Percentiles rank a stretch among this genome's conserved stretches.
Evolutionary conservation across 495 filamentous ascomycete species (phyloP).

Genomic region (Polyplosphaeria fusca): DNA sequence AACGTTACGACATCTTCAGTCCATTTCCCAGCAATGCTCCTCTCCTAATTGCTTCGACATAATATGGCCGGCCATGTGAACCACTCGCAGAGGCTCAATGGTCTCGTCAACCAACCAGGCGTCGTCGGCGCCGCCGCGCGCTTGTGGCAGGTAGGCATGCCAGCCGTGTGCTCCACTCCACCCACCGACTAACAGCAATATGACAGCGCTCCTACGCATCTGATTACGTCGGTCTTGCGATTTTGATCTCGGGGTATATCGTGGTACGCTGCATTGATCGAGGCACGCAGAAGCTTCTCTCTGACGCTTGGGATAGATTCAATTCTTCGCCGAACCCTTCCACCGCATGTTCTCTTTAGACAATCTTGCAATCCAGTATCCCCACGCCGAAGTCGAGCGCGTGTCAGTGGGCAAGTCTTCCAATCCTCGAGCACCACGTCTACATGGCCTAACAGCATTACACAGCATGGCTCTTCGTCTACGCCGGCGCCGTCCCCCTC

Average conservation of each 20-base stretch:
- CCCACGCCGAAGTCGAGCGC: conserved; percentile 78
- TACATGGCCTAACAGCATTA: not conserved
- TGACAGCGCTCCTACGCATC: conserved; percentile 74
- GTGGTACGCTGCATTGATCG: too few relatives aligned
- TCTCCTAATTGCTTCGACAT: not conserved
- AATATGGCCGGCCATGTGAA: conserved; percentile 27
- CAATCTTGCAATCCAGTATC: conserved; percentile 79
- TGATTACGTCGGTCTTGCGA: conserved; percentile 76
- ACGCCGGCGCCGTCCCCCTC: conserved; percentile 69
- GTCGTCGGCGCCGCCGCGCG: conserved; percentile 43
- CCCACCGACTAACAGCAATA: too few relatives aligned
- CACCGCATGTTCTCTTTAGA: conserved; percentile 82
- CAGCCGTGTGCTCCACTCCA: conserved; percentile 2
- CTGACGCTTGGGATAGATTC: conserved; percentile 58
- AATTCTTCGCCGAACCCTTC: conserved; percentile 76
- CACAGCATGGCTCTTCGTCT: conserved; percentile 68
- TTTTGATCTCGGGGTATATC: conserved; percentile 65
- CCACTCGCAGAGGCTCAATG: conserved; percentile 9
- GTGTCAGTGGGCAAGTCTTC: conserved; percentile 71
- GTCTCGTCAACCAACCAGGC: conserved; percentile 16
- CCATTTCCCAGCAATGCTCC: conserved; percentile 12
- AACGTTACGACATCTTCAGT: too few relatives aligned
- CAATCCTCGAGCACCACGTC: not conserved
- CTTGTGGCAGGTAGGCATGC: conserved; percentile 51
- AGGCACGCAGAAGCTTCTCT: too few relatives aligned